These are phyloP conservation scores for Pezicula radicicola DNA, from an alignment of 2,329 filamentous ascomycete genomes.

Conservation along the genomic window DNA sequence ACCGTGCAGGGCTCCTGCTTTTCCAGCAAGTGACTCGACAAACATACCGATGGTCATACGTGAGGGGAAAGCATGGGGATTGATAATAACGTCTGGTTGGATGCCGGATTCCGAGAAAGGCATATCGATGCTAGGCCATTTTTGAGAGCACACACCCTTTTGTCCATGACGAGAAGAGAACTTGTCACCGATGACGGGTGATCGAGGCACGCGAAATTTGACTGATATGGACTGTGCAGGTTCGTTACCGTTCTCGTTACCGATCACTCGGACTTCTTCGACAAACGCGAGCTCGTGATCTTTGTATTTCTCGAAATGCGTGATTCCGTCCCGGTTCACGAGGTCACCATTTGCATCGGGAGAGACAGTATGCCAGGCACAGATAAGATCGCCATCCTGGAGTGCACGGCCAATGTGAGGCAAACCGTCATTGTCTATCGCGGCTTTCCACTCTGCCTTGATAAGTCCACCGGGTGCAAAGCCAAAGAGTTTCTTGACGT, in stretches of 20 bases:
- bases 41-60: constrained; percentile 99
- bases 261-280: constrained; percentile 89
- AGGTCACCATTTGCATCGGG: constrained; percentile 75
- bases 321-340: constrained; percentile 81
- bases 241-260: constrained; percentile 78
- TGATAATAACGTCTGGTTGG: constrained; percentile 97
- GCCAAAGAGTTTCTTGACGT: constrained; percentile 80
- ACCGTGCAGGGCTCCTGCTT: constrained; percentile 89
- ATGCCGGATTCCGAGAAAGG: constrained; percentile 96
- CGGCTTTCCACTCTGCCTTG: constrained; percentile 65
- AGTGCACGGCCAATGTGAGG: constrained; percentile 77
- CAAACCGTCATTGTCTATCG: constrained; percentile 84
- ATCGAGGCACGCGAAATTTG: constrained; percentile 87
- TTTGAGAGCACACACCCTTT: constrained; percentile 94
- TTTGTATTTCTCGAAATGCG: constrained; percentile 92
- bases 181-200: constrained; percentile 95
- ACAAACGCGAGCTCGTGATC: constrained; percentile 84
- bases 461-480: constrained; percentile 78
- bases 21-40: constrained; percentile 93
- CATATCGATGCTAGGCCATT: constrained; percentile 93
- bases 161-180: constrained; percentile 98
- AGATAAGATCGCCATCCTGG: constrained; percentile 78
- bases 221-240: constrained; percentile 85
- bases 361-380: constrained; percentile 85
- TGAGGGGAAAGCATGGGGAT: constrained; percentile 97